Percentiles rank a stretch among this genome's conserved stretches.
These are phyloP conservation scores for Fusarium redolens DNA, from an alignment of 2,329 filamentous ascomycete genomes.

Conservation along the genomic window DNA sequence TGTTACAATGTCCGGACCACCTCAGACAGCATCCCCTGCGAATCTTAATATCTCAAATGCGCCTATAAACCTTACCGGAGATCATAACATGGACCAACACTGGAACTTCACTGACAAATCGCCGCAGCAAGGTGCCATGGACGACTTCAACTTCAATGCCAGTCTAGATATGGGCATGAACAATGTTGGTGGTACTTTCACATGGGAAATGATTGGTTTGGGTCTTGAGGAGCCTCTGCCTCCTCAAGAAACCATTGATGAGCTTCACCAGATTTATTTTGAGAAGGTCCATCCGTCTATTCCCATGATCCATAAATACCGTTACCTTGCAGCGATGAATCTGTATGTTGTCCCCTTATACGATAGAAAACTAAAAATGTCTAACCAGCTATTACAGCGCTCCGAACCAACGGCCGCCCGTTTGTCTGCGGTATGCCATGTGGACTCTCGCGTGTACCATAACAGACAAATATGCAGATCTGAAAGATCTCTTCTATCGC, in stretches of 20 bases:
- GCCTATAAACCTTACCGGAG: slow-evolving; percentile 58
- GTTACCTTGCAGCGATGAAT: slow-evolving; percentile 90
- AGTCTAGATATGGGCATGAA: slow-evolving; percentile 63
- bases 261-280: slow-evolving; percentile 91
- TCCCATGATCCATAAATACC: slow-evolving; percentile 89
- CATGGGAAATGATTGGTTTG: slow-evolving; percentile 80
- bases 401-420: slow-evolving; percentile 85
- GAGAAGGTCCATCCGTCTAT: slow-evolving; percentile 87
- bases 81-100: slow-evolving; percentile 61
- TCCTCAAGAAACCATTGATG: slow-evolving; percentile 76
- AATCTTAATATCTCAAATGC: slow-evolving; percentile 56
- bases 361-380: background rate
- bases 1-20: slow-evolving; percentile 42
- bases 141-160: slow-evolving; percentile 69
- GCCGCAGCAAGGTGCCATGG: slow-evolving; percentile 59
- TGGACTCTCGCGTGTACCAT: slow-evolving; percentile 94
- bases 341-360: slow-evolving; percentile 62
- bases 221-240: slow-evolving; percentile 70
- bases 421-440: slow-evolving; percentile 92
- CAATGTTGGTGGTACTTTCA: slow-evolving; percentile 68
- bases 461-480: slow-evolving; percentile 80
- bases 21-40: slow-evolving; percentile 47
- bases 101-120: slow-evolving; percentile 69
- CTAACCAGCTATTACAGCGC: slow-evolving; percentile 58
- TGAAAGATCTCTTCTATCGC: slow-evolving; percentile 91